Evolutionary conservation across 352 stramenopile species (phyloP), one percentile per base, ranked within the genome.

Genomic region (Phytopythium delawarense): DNA sequence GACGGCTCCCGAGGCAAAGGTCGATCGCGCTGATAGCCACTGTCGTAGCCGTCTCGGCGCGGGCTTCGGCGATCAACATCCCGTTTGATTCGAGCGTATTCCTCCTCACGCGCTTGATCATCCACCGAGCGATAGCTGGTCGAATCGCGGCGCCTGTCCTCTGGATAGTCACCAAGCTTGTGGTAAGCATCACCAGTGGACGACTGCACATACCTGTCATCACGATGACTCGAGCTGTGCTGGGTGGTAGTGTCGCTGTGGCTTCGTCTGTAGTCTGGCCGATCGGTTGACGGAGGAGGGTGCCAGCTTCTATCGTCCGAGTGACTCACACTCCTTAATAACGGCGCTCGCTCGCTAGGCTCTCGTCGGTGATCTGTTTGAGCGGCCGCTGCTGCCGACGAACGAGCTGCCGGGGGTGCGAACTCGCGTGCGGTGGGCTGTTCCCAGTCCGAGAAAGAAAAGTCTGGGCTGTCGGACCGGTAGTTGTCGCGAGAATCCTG

Each of bases 391-490:
- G 37, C 2, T n/a, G 23, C 2, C 4, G 37, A 50, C 20, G 21
- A 40, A 39, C 21, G 12, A 35, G 13, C 16, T 52, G 39, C 6
- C 25, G 55, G 21, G 20, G 20, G 18, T 20, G 18, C 32, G 18
- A 34, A 11, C n/a, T 61, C 37, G 39, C 18, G 28, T 8, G 2
- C 23, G 7, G 39, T 39, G 7, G 55, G n/a, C 12, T 50, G 55
- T 8, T 61, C 55, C 23, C 39, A 61, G 18, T 45, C 55, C 2
- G 55, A 61, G 37, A 53, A 61, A 18, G 55, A 52, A 25, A 40
- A 42, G 40, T 61, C 55, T 7, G 25, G 23, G 16, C 49, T 28
- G 30, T 61, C 54, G 2, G 9, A 53, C 15, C 23, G 21, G 45
- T 21, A 16, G 46, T 37, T n/a, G 7, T 35, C 50, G 45, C 50